Base-by-base conservation (phyloP, 306 rosid genomes). In the Casuarina cunninghamiana region DNA sequence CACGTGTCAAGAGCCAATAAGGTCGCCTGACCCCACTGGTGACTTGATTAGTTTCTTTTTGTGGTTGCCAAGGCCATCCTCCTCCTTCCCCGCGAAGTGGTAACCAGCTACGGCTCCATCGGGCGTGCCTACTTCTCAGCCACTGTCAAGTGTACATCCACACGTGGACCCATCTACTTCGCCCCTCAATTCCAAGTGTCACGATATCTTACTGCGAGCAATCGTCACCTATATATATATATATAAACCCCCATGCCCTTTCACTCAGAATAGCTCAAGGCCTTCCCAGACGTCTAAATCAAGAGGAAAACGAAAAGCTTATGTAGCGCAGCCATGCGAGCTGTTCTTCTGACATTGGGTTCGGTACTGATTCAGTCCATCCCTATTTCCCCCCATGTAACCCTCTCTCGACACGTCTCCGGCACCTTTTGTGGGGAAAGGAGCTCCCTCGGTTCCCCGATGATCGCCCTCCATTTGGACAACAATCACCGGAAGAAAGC, bases 331-430 rank as follows among this genome's bases (percentile, higher is more conserved):
- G 61, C 43, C 2, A 91, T 89, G 96, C 81, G 54, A 67, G 63
- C 90, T 77, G 85, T 80, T 77, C 88, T 92, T 63, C 62, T 89
- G 55, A 84, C 88, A 87, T 86, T 95, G 83, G 86, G 86, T 6
- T 94, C 97, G 2, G 73, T 82, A 1, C 82, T 92, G 68, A 69
- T 67, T n/a, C 87, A 51, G 38, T 76, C 63, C 37, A 49, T 70
- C 2, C 13, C 82, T 55, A 78, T 78, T 73, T 85, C 88, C 9
- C 82, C 85, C 0, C 83, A 73, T 16, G 43, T 73, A 48, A 62
- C 84, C 37, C 71, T 89, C 45, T 21, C 84, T 11, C 83, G 86
- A 49, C 78, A 39, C 17, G 54, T 21, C 26, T 21, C 83, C 73
- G 51, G 78, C 77, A 49, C 61, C 19, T 75, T 69, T 65, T 54